Conservation (phyloP, 2,329 filamentous ascomycete genomes). For the Intubia oerlemansii region DNA sequence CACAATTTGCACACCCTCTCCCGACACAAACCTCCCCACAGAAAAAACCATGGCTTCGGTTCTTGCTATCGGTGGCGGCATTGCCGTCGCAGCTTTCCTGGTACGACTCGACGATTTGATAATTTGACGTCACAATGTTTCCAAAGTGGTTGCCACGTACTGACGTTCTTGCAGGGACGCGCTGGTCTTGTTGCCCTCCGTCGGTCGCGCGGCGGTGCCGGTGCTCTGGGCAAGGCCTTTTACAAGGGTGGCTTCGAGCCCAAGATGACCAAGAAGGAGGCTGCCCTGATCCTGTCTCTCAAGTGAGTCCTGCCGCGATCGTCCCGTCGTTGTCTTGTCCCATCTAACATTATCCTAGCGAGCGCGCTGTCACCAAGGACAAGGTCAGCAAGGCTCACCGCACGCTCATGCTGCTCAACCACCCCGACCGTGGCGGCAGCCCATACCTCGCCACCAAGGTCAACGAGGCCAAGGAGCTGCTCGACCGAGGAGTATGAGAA, state of each 20-base stretch:
- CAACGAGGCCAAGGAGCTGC: conserved; percentile 91
- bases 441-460: conserved; percentile 95
- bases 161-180: no score
- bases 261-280: conserved; percentile 84
- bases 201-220: conserved; percentile 56
- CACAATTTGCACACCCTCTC: no score
- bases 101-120: no score
- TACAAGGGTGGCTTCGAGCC: conserved; percentile 98
- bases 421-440: conserved; percentile 90
- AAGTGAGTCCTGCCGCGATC: no score
- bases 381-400: conserved; percentile 91
- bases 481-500: conserved; percentile 48
- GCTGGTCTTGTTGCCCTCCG: conserved; percentile 79
- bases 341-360: conserved; percentile 26
- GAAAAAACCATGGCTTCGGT: conserved; percentile 40
- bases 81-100: conserved; percentile 44
- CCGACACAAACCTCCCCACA: no score
- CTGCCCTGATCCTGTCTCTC: conserved; percentile 72
- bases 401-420: conserved; percentile 90
- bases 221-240: conserved; percentile 70
- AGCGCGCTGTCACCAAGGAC: conserved; percentile 73
- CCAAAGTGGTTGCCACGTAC: no score
- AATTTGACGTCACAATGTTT: no score
- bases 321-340: background rate
- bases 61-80: conserved; percentile 34